phyloP scores from a whole-genome alignment of 2,329 filamentous ascomycete genomes.

The Botrytis medusae region DNA sequence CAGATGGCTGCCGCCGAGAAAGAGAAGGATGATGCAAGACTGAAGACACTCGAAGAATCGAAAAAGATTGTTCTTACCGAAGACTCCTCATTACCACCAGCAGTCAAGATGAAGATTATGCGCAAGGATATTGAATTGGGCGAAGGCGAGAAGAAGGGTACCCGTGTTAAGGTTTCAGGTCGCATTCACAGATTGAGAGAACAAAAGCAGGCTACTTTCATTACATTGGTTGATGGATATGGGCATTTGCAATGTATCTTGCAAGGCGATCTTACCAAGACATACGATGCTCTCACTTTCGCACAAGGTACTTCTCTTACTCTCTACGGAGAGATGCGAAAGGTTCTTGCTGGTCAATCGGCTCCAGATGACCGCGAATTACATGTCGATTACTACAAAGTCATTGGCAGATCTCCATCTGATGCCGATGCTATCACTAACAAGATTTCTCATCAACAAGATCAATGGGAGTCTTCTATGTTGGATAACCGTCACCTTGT shows the following conservation, averaged over 20 bases:
- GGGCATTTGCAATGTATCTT: conserved; percentile 84
- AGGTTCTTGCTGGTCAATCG: conserved; percentile 64
- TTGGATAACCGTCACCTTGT: conserved; percentile 69
- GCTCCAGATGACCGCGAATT: conserved; percentile 70
- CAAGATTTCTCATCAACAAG: conserved; percentile 68
- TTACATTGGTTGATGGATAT: conserved; percentile 83
- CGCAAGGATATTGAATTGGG: conserved; percentile 64
- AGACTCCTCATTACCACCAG: conserved; percentile 69
- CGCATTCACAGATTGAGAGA: conserved; percentile 77
- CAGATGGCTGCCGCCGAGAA: conserved; percentile 70
- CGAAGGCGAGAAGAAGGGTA: conserved; percentile 60
- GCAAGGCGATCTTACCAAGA: conserved; percentile 73
- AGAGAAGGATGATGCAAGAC: conserved; percentile 69
- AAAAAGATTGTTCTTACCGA: conserved; percentile 73
- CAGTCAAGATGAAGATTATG: conserved; percentile 73
- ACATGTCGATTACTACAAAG: conserved; percentile 69
- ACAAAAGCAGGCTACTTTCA: conserved; percentile 83
- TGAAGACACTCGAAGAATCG: conserved; percentile 72
- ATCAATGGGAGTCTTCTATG: conserved; percentile 48
- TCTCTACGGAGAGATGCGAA: conserved; percentile 66
- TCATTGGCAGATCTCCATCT: conserved; percentile 67
- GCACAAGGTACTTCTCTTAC: conserved; percentile 69
- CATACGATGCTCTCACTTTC: conserved; percentile 69
- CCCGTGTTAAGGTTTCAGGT: conserved; percentile 76
- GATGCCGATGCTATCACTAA: conserved; percentile 75